phyloP scores from a whole-genome alignment of 2,329 filamentous ascomycete species.

The Alternaria brassicae region DNA sequence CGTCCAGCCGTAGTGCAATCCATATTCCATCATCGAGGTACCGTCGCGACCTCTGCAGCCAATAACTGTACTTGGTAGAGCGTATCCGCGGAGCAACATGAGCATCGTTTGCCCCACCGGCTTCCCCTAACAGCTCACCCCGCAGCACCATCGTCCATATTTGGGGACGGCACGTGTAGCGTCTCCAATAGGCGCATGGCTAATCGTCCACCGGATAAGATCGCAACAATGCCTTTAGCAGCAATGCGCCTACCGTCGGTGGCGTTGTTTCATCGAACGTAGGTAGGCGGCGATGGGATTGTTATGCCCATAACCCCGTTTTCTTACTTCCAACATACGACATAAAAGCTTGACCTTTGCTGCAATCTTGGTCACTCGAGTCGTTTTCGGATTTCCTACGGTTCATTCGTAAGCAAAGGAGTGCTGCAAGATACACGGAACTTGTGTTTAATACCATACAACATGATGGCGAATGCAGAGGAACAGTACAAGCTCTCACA shows the following conservation, averaged over 20 bases:
- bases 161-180: slow-evolving; percentile 20
- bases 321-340: not conserved
- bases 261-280: not conserved
- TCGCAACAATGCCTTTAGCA: slow-evolving; percentile 21
- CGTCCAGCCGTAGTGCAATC: slow-evolving; percentile 5
- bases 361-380: not conserved
- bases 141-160: slow-evolving; percentile 15
- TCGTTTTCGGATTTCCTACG: not conserved
- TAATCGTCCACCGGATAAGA: slow-evolving; percentile 38
- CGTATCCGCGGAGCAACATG: not conserved
- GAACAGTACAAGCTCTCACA: slow-evolving; percentile 49
- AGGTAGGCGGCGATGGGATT: not conserved
- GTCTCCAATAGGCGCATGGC: slow-evolving; percentile 9
- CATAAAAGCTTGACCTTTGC: slow-evolving; percentile 6
- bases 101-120: slow-evolving; percentile 18
- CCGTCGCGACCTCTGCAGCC: not conserved
- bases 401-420: not conserved
- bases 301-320: not conserved
- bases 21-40: not conserved
- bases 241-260: slow-evolving; percentile 6
- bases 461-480: slow-evolving; percentile 24
- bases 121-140: slow-evolving; percentile 31
- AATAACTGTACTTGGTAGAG: not conserved
- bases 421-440: not conserved
- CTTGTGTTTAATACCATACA: not conserved